phyloP scores from a whole-genome alignment of 2,329 filamentous ascomycete genomes.

The Trichoderma pleuroti region DNA sequence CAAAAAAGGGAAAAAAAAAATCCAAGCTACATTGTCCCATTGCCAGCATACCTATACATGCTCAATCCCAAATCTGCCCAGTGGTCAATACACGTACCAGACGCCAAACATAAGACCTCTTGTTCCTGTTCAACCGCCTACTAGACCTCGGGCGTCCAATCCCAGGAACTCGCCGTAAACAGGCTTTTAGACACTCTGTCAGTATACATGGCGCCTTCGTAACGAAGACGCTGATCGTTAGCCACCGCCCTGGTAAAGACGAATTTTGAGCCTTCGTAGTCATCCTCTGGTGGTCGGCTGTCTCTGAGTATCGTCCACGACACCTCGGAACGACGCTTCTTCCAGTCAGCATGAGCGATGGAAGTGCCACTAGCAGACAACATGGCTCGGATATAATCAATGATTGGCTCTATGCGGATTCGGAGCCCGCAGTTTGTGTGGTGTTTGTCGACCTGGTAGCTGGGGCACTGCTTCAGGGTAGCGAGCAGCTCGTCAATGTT shows the following conservation, averaged over 20 bases:
- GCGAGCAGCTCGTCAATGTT: conserved; percentile 60
- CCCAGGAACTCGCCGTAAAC: conserved; percentile 56
- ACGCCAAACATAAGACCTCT: neutral
- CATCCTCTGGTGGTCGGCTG: conserved; percentile 16
- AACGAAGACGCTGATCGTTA: conserved; percentile 48
- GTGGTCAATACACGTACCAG: neutral
- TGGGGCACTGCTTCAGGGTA: conserved; percentile 61
- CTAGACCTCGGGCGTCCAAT: conserved; percentile 53
- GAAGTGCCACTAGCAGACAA: conserved; percentile 46
- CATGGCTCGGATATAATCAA: conserved; percentile 62
- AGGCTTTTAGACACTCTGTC: conserved; percentile 50
- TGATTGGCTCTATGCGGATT: conserved; percentile 59
- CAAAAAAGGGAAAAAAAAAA: neutral
- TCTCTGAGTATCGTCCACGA: conserved; percentile 38
- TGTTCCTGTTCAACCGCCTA: neutral
- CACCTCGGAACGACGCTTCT: conserved; percentile 35
- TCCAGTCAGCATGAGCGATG: conserved; percentile 47
- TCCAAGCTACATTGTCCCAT: neutral
- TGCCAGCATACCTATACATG: neutral
- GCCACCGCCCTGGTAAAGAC: conserved; percentile 50
- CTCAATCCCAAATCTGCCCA: neutral
- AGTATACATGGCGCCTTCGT: conserved; percentile 47
- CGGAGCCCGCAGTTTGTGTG: conserved; percentile 71
- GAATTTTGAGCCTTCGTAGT: conserved; percentile 34
- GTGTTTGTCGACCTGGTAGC: conserved; percentile 70